Conservation (phyloP, 2,329 filamentous ascomycete genomes). For the Penicillium italicum region DNA sequence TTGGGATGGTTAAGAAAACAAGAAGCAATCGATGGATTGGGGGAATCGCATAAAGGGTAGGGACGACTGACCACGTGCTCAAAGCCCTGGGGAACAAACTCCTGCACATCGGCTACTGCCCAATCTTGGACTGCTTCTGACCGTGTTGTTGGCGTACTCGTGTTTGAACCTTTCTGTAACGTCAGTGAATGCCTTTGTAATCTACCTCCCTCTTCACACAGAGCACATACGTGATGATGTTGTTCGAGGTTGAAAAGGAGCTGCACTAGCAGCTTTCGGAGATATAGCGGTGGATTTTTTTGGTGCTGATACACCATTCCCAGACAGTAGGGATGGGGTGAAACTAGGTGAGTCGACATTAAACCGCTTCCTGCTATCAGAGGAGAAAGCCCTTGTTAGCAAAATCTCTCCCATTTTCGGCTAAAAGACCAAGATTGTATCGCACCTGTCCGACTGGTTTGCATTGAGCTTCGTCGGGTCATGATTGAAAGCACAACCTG, state of each 20-base stretch:
- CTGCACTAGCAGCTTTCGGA: conserved; percentile 83
- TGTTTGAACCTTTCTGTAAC: conserved; percentile 36
- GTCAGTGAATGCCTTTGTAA: conserved; percentile 21
- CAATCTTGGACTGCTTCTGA: conserved; percentile 44
- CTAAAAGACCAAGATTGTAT: conserved; percentile 1
- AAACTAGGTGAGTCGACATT: conserved; percentile 97
- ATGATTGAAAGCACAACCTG: conserved; percentile 81
- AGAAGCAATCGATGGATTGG: background rate
- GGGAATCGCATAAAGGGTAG: background rate
- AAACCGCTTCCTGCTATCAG: conserved; percentile 62
- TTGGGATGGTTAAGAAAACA: background rate
- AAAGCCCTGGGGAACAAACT: conserved; percentile 55
- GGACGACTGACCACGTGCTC: conserved; percentile 47
- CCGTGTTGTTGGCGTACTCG: conserved; percentile 40
- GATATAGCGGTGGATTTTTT: conserved; percentile 75
- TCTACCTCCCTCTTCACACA: background rate
- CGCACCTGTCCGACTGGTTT: conserved; percentile 41
- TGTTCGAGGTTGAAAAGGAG: conserved; percentile 51
- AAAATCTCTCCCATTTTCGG: background rate
- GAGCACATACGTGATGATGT: conserved; percentile 38
- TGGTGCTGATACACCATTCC: conserved; percentile 36
- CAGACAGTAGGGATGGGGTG: conserved; percentile 59
- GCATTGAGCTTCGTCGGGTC: conserved; percentile 62
- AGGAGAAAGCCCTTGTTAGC: conserved; percentile 19
- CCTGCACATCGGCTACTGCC: conserved; percentile 45